phyloP scores from a whole-genome alignment of 495 filamentous ascomycete genomes.

The Peziza echinospora region DNA sequence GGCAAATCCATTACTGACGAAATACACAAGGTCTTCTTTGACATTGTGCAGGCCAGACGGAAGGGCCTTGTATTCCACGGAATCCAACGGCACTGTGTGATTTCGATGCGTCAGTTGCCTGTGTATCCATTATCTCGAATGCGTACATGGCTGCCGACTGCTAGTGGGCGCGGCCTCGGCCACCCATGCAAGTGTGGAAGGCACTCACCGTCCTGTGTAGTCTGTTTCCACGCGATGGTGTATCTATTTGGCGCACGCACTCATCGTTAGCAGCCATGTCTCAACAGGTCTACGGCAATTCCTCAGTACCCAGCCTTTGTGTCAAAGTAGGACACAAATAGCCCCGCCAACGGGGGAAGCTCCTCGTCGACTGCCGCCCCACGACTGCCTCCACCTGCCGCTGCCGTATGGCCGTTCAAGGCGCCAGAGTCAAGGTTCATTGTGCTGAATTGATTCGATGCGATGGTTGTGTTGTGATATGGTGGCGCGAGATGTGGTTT shows the following conservation, averaged over 20 bases:
- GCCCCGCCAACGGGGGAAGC: conserved; percentile 52
- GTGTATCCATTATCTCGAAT: too few relatives aligned
- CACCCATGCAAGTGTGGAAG: conserved; percentile 8
- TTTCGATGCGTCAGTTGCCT: conserved; percentile 12
- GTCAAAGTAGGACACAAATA: conserved; percentile 74
- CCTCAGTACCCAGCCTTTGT: conserved; percentile 50
- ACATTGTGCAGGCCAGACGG: conserved; percentile 86
- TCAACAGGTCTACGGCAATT: neutral
- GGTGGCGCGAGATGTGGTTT: too few relatives aligned
- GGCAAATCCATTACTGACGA: conserved; percentile 60
- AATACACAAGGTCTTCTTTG: conserved; percentile 75
- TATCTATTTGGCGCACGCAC: conserved; percentile 27
- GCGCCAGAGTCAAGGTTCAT: too few relatives aligned
- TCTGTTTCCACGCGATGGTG: conserved; percentile 69
- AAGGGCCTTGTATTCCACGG: conserved; percentile 83
- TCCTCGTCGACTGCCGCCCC: too few relatives aligned
- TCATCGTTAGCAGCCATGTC: conserved; percentile 6
- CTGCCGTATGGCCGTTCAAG: too few relatives aligned
- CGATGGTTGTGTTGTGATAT: too few relatives aligned
- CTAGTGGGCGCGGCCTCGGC: conserved; percentile 5
- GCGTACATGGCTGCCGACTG: too few relatives aligned
- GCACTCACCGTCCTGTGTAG: conserved; percentile 35
- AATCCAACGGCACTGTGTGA: conserved; percentile 51
- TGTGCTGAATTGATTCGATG: too few relatives aligned
- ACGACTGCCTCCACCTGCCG: too few relatives aligned